phyloP scores from a whole-genome alignment of 768 basidiomycete species.

The Russula compacta region DNA sequence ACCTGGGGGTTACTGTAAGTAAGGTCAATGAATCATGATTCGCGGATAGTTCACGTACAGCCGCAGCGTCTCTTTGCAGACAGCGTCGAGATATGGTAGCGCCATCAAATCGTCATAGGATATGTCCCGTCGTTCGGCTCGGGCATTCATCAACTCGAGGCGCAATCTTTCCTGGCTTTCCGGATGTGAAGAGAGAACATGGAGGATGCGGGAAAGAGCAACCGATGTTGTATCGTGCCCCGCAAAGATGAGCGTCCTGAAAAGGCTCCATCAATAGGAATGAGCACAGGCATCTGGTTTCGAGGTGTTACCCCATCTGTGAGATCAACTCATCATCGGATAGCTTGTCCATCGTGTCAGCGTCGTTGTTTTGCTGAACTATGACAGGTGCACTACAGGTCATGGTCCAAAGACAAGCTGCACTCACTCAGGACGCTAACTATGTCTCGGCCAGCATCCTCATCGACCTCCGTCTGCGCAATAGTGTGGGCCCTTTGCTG shows the following conservation, averaged over 20 bases:
- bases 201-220: slow-evolving; percentile 18
- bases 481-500: neutral
- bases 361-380: slow-evolving; percentile 23
- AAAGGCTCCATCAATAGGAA: neutral
- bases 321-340: slow-evolving; percentile 24
- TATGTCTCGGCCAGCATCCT: slow-evolving; percentile 10
- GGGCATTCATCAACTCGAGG: slow-evolving; percentile 13
- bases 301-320: slow-evolving; percentile 23
- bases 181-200: slow-evolving; percentile 18
- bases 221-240: slow-evolving; percentile 22
- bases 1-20: neutral
- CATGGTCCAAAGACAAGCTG: neutral
- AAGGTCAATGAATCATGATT: neutral
- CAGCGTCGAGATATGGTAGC: slow-evolving; percentile 32
- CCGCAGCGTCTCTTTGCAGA: slow-evolving; percentile 29
- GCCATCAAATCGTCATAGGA: slow-evolving; percentile 29
- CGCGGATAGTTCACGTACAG: slow-evolving; percentile 13
- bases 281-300: neutral
- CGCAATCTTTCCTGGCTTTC: slow-evolving; percentile 16
- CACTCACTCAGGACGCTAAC: slow-evolving; percentile 11
- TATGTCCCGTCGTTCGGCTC: slow-evolving; percentile 17
- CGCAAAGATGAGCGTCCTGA: slow-evolving; percentile 20
- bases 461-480: neutral
- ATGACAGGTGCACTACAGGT: neutral
- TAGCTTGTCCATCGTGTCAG: slow-evolving; percentile 20